Base-by-base conservation (phyloP, 495 filamentous ascomycete genomes). In the Neurospora sp. region DNA sequence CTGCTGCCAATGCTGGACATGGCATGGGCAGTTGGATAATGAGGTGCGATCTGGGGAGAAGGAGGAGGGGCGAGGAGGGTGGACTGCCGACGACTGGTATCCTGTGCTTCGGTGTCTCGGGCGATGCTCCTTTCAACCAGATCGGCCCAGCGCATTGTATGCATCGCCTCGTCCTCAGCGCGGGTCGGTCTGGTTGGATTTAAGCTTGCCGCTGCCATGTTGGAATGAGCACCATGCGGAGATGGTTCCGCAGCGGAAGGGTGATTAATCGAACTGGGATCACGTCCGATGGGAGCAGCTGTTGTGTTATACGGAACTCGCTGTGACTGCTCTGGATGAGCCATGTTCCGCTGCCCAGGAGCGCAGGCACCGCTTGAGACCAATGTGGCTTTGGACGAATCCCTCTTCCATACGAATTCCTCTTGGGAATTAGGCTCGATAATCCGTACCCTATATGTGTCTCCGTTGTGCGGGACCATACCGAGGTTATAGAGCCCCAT, bases 401-500 rank as follows among this genome's bases (percentile, higher is more conserved):
- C 54, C 12, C 54, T 66, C 23, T 27, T 62, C 54, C 54, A 66
- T 1, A 35, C 54, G 14, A 66, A 66, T 35, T 42, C 75, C 35
- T 44, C 41, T n/a, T 60, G 66, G 7, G 54, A 66, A 35, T 66
- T 66, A 66, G 54, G 54, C 27, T 66, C 54, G 54, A 35, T 46
- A 23, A 80, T 77, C 49, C 73, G 72, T 27, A 87, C 75, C 11
- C 78, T 31, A 71, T 85, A 86, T 27, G 74, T 73, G 37, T 74
- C 78, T 7, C 78, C 76, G 38, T 38, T 72, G n/a, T 78, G 78
- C 39, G 70, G 23, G n/a, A 77, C 72, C 41, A 76, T 74, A 20
- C 84, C 84, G 2, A 87, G 76, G 73, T 84, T 83, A 16, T 70
- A 71, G 69, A 86, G 80, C 12, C 80, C 80, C 7, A 78, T 76